Percentiles rank a stretch among this genome's conserved stretches.
Conservation (phyloP, 2,329 filamentous ascomycete species). For the Monilinia aucupariae region DNA sequence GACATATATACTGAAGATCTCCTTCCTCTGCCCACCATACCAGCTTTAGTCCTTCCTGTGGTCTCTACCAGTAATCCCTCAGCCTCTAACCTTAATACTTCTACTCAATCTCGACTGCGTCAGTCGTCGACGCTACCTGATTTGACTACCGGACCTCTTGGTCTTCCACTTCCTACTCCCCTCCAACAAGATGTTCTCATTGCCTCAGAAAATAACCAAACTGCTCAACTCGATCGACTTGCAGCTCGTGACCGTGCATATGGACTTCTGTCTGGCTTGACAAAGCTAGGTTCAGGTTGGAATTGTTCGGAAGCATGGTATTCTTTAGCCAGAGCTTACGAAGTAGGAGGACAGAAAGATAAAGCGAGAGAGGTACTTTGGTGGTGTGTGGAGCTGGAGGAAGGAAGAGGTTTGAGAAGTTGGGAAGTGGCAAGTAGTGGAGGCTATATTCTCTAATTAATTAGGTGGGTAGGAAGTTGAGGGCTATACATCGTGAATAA, state of each 20-base stretch:
- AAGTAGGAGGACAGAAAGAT: constrained; percentile 76
- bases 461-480: background rate
- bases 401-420: constrained; percentile 69
- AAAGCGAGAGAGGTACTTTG: constrained; percentile 90
- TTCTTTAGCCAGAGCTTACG: constrained; percentile 77
- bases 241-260: constrained; percentile 86
- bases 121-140: constrained; percentile 17
- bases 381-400: constrained; percentile 97
- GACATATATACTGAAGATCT: constrained; percentile 73
- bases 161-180: constrained; percentile 26
- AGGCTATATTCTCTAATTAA: constrained; percentile 37
- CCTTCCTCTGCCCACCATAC: constrained; percentile 49
- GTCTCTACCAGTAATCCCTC: constrained; percentile 25
- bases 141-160: constrained; percentile 29
- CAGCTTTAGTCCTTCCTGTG: constrained; percentile 31
- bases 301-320: constrained; percentile 93
- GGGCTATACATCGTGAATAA: background rate
- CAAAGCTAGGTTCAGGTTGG: constrained; percentile 82
- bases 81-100: constrained; percentile 26
- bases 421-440: constrained; percentile 69
- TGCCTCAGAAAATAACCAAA: constrained; percentile 18
- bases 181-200: background rate
- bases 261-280: constrained; percentile 73
- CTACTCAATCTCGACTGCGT: constrained; percentile 18
- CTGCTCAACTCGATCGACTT: constrained; percentile 57